A percentile compares a stretch with the other conserved stretches of the same genome.
Evolutionary conservation across 2,329 filamentous ascomycete species (phyloP).

Genomic region (Exophiala spinifera): DNA sequence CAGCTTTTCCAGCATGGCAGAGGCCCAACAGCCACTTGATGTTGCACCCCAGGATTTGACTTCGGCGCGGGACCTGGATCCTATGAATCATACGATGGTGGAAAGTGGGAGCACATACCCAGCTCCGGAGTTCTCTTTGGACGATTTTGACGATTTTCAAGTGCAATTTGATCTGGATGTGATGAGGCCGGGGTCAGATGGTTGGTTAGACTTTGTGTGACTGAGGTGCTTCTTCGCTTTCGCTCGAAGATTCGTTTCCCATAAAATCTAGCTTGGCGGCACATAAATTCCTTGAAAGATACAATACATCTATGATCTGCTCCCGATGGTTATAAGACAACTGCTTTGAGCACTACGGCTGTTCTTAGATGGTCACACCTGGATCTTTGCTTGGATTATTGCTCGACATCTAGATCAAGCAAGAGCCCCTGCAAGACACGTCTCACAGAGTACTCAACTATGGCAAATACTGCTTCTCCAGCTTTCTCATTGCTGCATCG

Average conservation of each 20-base stretch:
- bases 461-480: conserved; percentile 16
- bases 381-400: background rate
- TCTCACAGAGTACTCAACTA: background rate
- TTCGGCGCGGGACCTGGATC: too few relatives aligned
- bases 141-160: too few relatives aligned
- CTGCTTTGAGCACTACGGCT: background rate
- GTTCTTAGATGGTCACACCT: background rate
- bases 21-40: too few relatives aligned
- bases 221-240: background rate
- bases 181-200: too few relatives aligned
- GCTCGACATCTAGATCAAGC: background rate
- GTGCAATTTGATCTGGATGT: too few relatives aligned
- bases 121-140: too few relatives aligned
- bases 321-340: background rate
- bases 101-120: too few relatives aligned
- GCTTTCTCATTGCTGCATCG: conserved; percentile 8
- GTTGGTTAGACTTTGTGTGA: too few relatives aligned
- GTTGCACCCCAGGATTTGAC: too few relatives aligned
- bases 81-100: too few relatives aligned
- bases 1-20: too few relatives aligned
- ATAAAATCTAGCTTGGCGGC: background rate
- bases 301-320: background rate
- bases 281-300: background rate
- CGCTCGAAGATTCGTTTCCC: background rate
- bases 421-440: background rate